Evolutionary conservation across 495 filamentous ascomycete genomes (phyloP), one percentile per base, ranked within the genome.

Genomic region (Viridothelium virens): DNA sequence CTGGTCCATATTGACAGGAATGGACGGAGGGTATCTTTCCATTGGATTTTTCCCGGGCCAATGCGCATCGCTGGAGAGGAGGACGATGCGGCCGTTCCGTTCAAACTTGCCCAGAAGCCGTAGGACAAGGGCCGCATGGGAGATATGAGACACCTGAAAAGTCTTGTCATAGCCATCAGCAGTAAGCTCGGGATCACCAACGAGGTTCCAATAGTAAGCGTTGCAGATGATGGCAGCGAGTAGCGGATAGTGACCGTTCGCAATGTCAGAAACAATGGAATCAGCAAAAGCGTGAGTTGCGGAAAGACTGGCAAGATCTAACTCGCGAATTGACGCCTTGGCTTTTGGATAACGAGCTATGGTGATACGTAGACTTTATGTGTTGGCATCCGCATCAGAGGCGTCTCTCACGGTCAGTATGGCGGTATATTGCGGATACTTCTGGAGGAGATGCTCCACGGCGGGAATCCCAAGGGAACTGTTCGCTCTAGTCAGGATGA

Each of bases 401-500:
- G 69, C 61, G 38, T 81, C 77, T 11, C 81, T 74, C 12, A 83
- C 80, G 7, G 78, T 79, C 33, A 77, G 72, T 33, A 82, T 67
- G 2, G 73, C 59, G 0, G 77, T 78, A 63, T 75, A 71, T 6
- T 72, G 62, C 6, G 80, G 76, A 41, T 79, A 79, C 0, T 69
- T 67, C 1, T 66, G 65, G 5, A 83, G 72, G 38, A 83, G 74
- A 39, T 77, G 69, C 9, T 75, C 53, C 7, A 79, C 76, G 5
- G 79, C 76, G n/a, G 73, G 78, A 38, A 81, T 75, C 3, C 76
- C 81, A 38, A 81, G 70, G 36, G 80, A 80, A 69, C 80, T 75
- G 66, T 82, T 82, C 34, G 80, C 80, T 37, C 80, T 80, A 7
- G 80, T 83, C 53, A 82, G 69, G 48, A 83, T 65, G 56, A 82